Evolutionary conservation across 768 basidiomycete genomes (phyloP), one percentile per base, ranked within the genome.

Genomic region (Rhizopogon rudus): DNA sequence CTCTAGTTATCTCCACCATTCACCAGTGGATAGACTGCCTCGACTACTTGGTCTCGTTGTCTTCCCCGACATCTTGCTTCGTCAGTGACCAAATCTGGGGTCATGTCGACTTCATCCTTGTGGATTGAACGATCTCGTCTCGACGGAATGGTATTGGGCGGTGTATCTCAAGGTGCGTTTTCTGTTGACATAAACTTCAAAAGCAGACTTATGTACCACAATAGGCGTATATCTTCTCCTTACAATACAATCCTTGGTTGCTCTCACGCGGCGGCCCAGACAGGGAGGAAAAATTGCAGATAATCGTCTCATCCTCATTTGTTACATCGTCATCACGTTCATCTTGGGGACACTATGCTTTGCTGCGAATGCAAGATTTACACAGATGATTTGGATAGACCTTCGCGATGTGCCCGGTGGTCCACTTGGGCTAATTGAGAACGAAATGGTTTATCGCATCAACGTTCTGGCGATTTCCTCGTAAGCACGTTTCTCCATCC

Each of bases 321-420:
- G 8, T 2, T 44, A 44, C 7, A 25, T 44, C 16, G 3, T 35
- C 28, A 7, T 57, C 35, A 54, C 55, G 16, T 64, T 64, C 40
- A 12, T 29, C 2, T n/a, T 63, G 25, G 61, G 41, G 17, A 63
- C 56, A 2, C 40, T 66, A 12, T 54, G 55, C 6, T 37, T 65
- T 22, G 66, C 55, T 2, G 51, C 37, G 0, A 56, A 62, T 6
- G 54, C 55, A 5, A 63, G 59, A 35, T 64, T 56, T 43, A 64
- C 45, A 41, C 44, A 67, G 41, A 53, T 60, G 65, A 56, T 62
- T 2, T 67, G 31, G 43, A 63, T 66, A 35, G 65, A 64, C 43
- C 22, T 61, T 29, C 65, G 65, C 40, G 51, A 37, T 37, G 35
- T 37, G 35, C 35, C 35, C 4, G 35, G 35, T 37, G 35, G 35